These are phyloP conservation scores for Schizothecium vesticola DNA, from an alignment of 495 filamentous ascomycete species.

Conservation along the genomic window DNA sequence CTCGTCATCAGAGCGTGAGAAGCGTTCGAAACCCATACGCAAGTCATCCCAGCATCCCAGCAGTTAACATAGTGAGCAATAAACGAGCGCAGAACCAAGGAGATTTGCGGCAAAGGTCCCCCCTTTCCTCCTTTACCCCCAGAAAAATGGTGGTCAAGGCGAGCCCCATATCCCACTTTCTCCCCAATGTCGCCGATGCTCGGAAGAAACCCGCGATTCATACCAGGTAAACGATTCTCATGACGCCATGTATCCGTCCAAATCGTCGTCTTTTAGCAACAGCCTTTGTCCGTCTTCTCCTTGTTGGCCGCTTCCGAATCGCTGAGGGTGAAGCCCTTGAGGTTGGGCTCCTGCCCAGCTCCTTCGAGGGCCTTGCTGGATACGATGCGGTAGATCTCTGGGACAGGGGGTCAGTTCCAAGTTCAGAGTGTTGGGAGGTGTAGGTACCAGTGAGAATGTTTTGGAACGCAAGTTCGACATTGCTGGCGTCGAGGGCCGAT, in stretches of 20 bases:
- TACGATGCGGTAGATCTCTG: conserved; percentile 99
- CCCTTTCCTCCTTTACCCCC: conserved; percentile 4
- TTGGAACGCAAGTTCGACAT: conserved; percentile 99
- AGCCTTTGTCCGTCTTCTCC: conserved; percentile 69
- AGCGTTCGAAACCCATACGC: conserved; percentile 17
- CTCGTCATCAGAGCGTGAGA: conserved; percentile 27
- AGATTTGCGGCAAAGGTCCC: conserved; percentile 24
- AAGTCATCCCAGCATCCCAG: conserved; percentile 16
- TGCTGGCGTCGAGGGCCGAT: conserved; percentile 96
- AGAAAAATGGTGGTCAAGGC: conserved; percentile 27
- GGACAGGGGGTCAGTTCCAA: conserved; percentile 4
- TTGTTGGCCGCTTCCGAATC: conserved; percentile 59
- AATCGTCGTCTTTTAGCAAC: conserved; percentile 55
- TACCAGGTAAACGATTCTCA: conserved; percentile 31
- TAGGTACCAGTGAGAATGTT: conserved; percentile 93
- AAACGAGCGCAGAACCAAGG: conserved; percentile 31
- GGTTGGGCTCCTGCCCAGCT: conserved; percentile 68
- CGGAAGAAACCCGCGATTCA: conserved; percentile 29
- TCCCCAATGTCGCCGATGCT: conserved; percentile 25
- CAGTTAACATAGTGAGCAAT: conserved; percentile 16
- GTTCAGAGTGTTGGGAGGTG: not conserved
- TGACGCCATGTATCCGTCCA: conserved; percentile 45
- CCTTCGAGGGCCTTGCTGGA: conserved; percentile 93
- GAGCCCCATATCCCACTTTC: conserved; percentile 32
- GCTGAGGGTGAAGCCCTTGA: conserved; percentile 75